Conservation (phyloP, 495 filamentous ascomycete species). For the Podospora pseudopauciseta region DNA sequence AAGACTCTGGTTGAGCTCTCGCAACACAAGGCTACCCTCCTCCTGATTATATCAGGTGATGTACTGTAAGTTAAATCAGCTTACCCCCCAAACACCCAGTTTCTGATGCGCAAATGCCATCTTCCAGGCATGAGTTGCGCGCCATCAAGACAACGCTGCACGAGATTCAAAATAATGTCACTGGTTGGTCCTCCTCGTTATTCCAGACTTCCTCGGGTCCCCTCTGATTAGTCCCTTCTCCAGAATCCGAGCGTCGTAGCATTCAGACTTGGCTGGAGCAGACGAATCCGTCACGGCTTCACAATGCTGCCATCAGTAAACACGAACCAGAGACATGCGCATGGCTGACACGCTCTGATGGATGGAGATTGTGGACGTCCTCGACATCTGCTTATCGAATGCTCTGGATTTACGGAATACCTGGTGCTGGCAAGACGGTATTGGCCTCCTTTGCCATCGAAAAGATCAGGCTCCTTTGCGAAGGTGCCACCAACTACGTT, state of each 20-base stretch:
- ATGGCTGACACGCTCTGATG: slow-evolving; percentile 25
- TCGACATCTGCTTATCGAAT: slow-evolving; percentile 13
- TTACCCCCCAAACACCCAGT: neutral
- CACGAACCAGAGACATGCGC: slow-evolving; percentile 25
- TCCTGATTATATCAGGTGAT: slow-evolving; percentile 8
- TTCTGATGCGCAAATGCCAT: neutral
- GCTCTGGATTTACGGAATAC: slow-evolving; percentile 41
- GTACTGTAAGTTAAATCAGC: neutral
- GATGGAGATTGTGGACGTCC: slow-evolving; percentile 25
- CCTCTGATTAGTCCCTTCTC: neutral
- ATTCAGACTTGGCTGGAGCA: slow-evolving; percentile 9
- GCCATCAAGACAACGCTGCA: neutral
- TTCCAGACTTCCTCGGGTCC: neutral
- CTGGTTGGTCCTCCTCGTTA: neutral
- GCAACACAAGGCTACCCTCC: slow-evolving; percentile 27
- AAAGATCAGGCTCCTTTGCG: slow-evolving; percentile 9
- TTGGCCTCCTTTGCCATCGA: slow-evolving; percentile 36
- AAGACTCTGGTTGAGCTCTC: slow-evolving; percentile 26
- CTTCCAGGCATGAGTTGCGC: neutral
- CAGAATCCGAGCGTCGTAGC: slow-evolving; percentile 4
- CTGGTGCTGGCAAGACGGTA: slow-evolving; percentile 43
- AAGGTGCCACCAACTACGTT: slow-evolving; percentile 13
- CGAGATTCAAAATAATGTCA: neutral
- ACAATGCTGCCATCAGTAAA: slow-evolving; percentile 17
- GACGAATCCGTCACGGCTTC: slow-evolving; percentile 18